Evolutionary conservation across 2,329 filamentous ascomycete genomes (phyloP).

Genomic region (Exophiala oligosperma): DNA sequence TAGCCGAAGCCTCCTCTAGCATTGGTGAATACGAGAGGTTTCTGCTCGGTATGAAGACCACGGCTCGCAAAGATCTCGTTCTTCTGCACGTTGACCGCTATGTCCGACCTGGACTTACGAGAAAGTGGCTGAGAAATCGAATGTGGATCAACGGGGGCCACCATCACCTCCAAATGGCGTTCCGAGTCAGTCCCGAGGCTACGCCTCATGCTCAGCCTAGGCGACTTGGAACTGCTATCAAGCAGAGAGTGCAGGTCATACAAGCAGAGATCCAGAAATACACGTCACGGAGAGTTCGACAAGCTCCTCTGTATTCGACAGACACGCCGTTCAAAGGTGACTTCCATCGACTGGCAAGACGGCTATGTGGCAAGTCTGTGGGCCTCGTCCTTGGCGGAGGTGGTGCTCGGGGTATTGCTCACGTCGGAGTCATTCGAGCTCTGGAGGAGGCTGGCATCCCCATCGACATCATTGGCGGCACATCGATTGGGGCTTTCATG

Average conservation of each 20-base stretch:
- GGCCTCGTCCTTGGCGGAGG: conserved; percentile 92
- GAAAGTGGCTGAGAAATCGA: conserved; percentile 86
- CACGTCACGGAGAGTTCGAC: conserved; percentile 86
- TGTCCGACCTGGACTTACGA: conserved; percentile 78
- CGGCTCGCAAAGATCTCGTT: conserved; percentile 88
- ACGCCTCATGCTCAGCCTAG: conserved; percentile 69
- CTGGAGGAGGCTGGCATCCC: conserved; percentile 96
- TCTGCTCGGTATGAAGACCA: conserved; percentile 94
- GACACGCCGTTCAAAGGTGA: conserved; percentile 95
- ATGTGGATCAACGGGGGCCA: conserved; percentile 98
- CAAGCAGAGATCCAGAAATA: conserved; percentile 99
- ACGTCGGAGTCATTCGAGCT: conserved; percentile 90
- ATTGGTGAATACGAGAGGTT: conserved; percentile 98
- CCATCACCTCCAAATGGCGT: conserved; percentile 95
- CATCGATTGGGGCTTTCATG: conserved; percentile 94
- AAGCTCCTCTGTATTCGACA: conserved; percentile 83
- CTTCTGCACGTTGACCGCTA: conserved; percentile 87
- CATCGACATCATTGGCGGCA: conserved; percentile 92
- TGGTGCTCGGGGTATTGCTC: conserved; percentile 85
- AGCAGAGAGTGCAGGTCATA: conserved; percentile 88
- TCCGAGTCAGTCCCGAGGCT: conserved; percentile 73
- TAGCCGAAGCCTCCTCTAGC: conserved; percentile 83
- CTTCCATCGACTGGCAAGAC: conserved; percentile 86
- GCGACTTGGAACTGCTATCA: conserved; percentile 80
- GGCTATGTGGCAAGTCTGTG: conserved; percentile 90